phyloP scores from a whole-genome alignment of 2,329 filamentous ascomycete species.

The Aspergillus melleus region DNA sequence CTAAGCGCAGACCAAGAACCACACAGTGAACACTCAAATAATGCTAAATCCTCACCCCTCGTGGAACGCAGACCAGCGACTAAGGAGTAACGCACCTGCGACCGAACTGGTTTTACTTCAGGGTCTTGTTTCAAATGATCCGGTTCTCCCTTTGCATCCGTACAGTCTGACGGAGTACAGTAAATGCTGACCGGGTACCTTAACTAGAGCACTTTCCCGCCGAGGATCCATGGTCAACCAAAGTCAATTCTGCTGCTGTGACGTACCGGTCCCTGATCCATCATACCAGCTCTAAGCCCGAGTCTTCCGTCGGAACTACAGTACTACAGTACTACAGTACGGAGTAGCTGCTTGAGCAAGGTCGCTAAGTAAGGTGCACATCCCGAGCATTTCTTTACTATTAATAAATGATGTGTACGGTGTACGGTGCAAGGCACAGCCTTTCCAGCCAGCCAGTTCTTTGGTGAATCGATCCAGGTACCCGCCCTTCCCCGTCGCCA shows the following conservation, averaged over 20 bases:
- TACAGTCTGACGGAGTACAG: too few species aligned
- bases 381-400: background rate
- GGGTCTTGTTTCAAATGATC: background rate
- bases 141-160: too few species aligned
- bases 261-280: background rate
- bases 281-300: too few species aligned
- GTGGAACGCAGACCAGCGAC: background rate
- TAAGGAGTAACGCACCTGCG: background rate
- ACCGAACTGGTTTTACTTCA: background rate
- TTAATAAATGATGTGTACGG: background rate
- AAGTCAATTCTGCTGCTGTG: background rate
- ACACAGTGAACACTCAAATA: background rate
- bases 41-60: too few species aligned
- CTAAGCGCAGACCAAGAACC: background rate
- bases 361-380: background rate
- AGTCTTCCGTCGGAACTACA: too few species aligned
- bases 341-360: background rate
- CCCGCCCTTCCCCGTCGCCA: slow-evolving; percentile 12
- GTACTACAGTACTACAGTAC: too few species aligned
- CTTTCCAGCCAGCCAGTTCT: slow-evolving; percentile 1
- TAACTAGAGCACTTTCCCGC: background rate
- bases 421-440: background rate
- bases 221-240: background rate
- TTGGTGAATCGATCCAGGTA: slow-evolving; percentile 19
- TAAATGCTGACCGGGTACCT: background rate